Evolutionary conservation across 2,329 filamentous ascomycete species (phyloP).

Genomic region (Beauveria caledonica): DNA sequence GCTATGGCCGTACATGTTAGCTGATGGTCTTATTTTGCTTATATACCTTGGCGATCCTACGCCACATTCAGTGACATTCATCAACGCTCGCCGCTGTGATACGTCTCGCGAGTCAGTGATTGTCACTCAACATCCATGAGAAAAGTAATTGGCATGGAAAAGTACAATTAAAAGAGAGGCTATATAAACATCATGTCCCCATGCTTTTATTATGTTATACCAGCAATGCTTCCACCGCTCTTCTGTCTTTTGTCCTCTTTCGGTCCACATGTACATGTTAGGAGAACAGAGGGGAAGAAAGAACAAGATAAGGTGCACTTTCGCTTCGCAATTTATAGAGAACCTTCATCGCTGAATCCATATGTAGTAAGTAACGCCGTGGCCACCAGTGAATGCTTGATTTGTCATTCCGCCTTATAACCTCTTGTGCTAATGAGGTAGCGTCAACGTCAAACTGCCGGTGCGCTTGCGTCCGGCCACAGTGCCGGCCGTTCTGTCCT

Average conservation of each 20-base stretch:
- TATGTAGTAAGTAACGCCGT: background rate
- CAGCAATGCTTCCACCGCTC: background rate
- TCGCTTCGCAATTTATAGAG: background rate
- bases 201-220: background rate
- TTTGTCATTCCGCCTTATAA: background rate
- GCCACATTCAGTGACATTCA: no score
- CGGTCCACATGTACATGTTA: background rate
- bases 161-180: background rate
- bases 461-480: constrained; percentile 16
- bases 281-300: background rate
- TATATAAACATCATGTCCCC: background rate
- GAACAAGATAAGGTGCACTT: background rate
- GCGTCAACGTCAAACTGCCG: constrained; percentile 14
- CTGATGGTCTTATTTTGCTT: no score
- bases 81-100: no score
- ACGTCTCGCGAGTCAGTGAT: no score
- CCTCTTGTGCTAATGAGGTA: background rate
- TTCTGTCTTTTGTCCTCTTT: background rate
- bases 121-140: no score
- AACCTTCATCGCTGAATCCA: background rate
- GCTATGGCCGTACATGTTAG: no score
- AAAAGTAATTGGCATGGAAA: background rate
- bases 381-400: background rate
- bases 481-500: constrained; percentile 23
- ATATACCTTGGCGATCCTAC: no score